Percentiles rank a stretch among this genome's conserved stretches.
Evolutionary conservation across 1,284 basidiomycete species (phyloP).

Genomic region (Naganishia sp.): DNA sequence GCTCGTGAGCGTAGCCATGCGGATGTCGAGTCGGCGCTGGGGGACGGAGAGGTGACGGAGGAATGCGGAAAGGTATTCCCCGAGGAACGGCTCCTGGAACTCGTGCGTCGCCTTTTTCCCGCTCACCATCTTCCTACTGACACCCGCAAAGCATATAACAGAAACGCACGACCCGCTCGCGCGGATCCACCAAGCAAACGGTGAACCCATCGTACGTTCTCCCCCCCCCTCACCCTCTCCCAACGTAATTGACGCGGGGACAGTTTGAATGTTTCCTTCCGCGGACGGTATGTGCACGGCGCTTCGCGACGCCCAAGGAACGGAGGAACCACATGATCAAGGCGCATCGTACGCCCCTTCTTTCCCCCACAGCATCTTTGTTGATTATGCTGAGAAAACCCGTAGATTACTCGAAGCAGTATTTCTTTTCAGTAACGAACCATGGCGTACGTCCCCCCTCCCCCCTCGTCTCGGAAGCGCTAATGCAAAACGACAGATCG

Average conservation of each 20-base stretch:
- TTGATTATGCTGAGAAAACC: neutral
- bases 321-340: conserved; percentile 24
- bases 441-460: conserved; percentile 3
- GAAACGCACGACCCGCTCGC: conserved; percentile 32
- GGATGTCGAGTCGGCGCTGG: no score
- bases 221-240: neutral
- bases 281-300: conserved; percentile 10
- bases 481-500: neutral
- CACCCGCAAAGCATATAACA: conserved; percentile 17
- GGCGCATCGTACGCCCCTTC: conserved; percentile 24
- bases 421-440: conserved; percentile 29
- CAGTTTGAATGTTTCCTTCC: conserved; percentile 30
- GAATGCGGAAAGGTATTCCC: conserved; percentile 31
- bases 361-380: neutral
- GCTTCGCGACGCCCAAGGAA: conserved; percentile 19
- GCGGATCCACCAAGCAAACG: conserved; percentile 11
- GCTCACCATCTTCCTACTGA: neutral
- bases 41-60: neutral
- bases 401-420: conserved; percentile 29
- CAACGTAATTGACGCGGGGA: neutral
- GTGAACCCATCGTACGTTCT: conserved; percentile 20
- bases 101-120: conserved; percentile 17
- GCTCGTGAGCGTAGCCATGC: neutral
- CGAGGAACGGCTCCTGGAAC: conserved; percentile 24
- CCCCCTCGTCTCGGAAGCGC: neutral